Evolutionary conservation across 2,329 filamentous ascomycete species (phyloP).

Genomic region (Sphaerulina populicola): DNA sequence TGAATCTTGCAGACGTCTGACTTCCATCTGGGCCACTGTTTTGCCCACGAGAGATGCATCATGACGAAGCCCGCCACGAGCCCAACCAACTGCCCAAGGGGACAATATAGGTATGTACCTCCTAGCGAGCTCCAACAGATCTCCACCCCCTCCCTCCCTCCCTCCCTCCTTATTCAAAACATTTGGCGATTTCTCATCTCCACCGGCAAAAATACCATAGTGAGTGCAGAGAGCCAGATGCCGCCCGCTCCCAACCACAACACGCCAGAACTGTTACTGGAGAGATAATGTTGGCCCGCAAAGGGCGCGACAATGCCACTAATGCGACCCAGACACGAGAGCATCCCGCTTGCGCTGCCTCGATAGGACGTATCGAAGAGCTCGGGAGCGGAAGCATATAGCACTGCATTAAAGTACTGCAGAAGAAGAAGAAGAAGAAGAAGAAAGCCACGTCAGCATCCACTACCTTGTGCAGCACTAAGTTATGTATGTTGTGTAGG

Average conservation of each 20-base stretch:
- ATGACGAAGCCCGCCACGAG: no score
- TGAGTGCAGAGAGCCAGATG: conserved; percentile 11
- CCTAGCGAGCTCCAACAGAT: no score
- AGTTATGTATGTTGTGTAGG: no score
- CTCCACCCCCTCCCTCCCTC: no score
- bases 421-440: no score
- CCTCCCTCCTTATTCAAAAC: conserved; percentile 1
- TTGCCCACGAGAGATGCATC: no score
- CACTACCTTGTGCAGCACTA: no score
- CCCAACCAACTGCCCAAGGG: no score
- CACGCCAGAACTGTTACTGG: conserved; percentile 6
- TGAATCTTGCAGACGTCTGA: no score
- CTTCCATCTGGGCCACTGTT: no score
- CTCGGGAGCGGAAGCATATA: conserved; percentile 48
- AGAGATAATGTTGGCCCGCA: conserved; percentile 9
- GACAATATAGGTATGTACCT: no score
- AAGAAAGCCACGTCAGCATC: neutral
- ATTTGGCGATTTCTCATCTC: conserved; percentile 17
- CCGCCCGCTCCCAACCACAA: conserved; percentile 13
- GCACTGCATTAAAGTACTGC: conserved; percentile 41
- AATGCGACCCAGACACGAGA: conserved; percentile 13
- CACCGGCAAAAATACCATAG: conserved; percentile 13
- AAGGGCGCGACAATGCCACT: conserved; percentile 14
- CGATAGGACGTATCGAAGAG: conserved; percentile 44
- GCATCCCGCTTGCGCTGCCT: conserved; percentile 44